Evolutionary conservation across 768 basidiomycete genomes (phyloP).

Genomic region (Cystofilobasidium macerans): DNA sequence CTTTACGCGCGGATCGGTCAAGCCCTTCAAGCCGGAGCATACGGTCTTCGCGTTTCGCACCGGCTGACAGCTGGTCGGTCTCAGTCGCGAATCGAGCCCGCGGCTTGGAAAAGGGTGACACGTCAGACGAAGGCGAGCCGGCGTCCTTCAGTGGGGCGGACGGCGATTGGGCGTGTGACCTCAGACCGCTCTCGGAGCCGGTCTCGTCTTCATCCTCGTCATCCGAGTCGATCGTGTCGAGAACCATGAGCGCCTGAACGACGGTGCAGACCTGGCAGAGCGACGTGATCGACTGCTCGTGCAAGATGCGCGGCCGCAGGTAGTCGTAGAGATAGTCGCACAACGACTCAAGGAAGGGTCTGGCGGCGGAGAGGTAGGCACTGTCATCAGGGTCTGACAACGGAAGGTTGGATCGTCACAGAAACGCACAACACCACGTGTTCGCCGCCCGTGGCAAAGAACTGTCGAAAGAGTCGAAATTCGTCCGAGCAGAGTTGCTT

Average conservation of each 20-base stretch:
- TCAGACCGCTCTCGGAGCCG: not conserved
- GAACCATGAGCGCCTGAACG: conserved; percentile 87
- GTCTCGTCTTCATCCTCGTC: conserved; percentile 37
- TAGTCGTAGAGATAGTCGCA: conserved; percentile 94
- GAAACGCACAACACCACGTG: conserved; percentile 55
- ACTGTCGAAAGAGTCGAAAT: conserved; percentile 69
- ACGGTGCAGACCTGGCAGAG: conserved; percentile 95
- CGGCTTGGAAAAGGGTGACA: conserved; percentile 12
- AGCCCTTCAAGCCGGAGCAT: not conserved
- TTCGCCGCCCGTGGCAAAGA: conserved; percentile 71
- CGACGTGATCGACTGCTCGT: conserved; percentile 73
- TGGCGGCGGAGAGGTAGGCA: conserved; percentile 33
- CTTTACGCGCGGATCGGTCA: not conserved
- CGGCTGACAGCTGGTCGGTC: not conserved
- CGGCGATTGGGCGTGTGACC: conserved; percentile 18
- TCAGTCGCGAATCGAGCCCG: not conserved
- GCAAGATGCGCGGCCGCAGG: conserved; percentile 85
- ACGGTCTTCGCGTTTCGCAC: not conserved
- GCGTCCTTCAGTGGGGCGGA: not conserved
- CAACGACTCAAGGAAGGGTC: conserved; percentile 76
- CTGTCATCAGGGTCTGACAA: not conserved
- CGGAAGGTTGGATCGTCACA: not conserved
- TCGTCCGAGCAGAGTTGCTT: conserved; percentile 86
- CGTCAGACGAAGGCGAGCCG: not conserved
- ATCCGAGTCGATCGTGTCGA: conserved; percentile 47